Evolutionary conservation across 148 eudicot genomes (phyloP).

Genomic region (Rhododendron vialii): DNA sequence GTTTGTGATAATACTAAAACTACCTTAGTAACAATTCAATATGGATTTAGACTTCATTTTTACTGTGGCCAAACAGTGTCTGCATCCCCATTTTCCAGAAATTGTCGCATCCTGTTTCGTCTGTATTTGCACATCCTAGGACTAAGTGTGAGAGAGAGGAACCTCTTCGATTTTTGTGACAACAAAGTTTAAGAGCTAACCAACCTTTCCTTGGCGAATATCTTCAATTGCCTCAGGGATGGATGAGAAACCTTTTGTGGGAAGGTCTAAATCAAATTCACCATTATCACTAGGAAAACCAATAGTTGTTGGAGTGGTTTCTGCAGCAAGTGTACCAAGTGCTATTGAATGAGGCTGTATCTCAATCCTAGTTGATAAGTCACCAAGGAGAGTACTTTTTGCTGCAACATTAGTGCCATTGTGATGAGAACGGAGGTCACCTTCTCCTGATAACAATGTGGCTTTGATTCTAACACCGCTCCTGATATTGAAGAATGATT

Average conservation of each 20-base stretch:
- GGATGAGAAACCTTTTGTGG: conserved; percentile 82
- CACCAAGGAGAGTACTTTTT: conserved; percentile 24
- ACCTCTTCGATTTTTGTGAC: background rate
- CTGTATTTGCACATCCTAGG: background rate
- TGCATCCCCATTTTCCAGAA: background rate
- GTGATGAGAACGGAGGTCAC: conserved; percentile 42
- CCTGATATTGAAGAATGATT: conserved; percentile 29
- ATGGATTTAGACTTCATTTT: background rate
- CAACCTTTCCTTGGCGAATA: conserved; percentile 90
- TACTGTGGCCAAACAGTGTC: background rate
- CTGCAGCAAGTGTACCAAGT: conserved; percentile 69
- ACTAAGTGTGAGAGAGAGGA: background rate
- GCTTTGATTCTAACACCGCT: conserved; percentile 40
- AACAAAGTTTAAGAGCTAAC: conserved; percentile 8
- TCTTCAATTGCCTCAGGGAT: conserved; percentile 91
- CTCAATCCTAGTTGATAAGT: conserved; percentile 49
- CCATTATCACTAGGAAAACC: conserved; percentile 45
- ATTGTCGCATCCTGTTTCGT: background rate
- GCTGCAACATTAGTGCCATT: conserved; percentile 21
- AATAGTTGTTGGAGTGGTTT: conserved; percentile 48
- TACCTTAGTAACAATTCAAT: background rate
- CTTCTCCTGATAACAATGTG: conserved; percentile 61
- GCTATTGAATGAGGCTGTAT: conserved; percentile 56
- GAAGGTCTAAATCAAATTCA: conserved; percentile 71
- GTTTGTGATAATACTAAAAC: background rate